Base-by-base conservation (phyloP, 345 rosid genomes). In the Ailanthus altissimus region DNA sequence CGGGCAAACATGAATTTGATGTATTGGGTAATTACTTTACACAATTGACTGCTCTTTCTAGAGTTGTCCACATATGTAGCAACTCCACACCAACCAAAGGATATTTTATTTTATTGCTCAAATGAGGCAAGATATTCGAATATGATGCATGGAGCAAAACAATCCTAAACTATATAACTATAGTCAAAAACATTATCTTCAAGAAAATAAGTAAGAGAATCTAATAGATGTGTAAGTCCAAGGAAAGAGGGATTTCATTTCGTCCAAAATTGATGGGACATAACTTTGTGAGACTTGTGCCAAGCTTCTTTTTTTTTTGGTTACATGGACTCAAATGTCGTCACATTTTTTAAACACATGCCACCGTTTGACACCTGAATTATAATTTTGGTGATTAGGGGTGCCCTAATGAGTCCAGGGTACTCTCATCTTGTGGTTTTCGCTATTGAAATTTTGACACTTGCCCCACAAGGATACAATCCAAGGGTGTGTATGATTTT, bases 361-460 rank as follows among this genome's bases (percentile, higher is more conserved):
- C 62, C 60, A 43, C 56, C 42, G 32, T 20, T 5, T 32, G 77
- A 60, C 77, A 43, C 66, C 21, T 75, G 73, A 40, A 66, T 20
- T 1, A 56, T n/a, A 25, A 28, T 11, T 42, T 10, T 61, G 6
- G 13, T 3, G n/a, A 38, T 40, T 14, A 51, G 54, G 12, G 59
- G 26, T 57, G 46, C 38, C 62, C 18, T 7, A 11, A 54, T 11
- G n/a, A 3, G 62, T 6, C 63, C 26, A 18, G 46, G 46, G 25
- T 0, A 53, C 28, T 1, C 21, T 5, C 4, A 0, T 62, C 45
- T 26, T 10, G 21, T 15, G 13, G 45, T 8, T n/a, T 70, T 0
- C 15, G n/a, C 50, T 63, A 3, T 71, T 21, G 4, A 7, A 13
- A 36, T 4, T 14, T 4, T 21, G 49, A 64, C 71, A 75, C 70